Percentiles rank a stretch among this genome's conserved stretches.
phyloP scores from a whole-genome alignment of 441 rosid genomes.

The Populus hybrid region DNA sequence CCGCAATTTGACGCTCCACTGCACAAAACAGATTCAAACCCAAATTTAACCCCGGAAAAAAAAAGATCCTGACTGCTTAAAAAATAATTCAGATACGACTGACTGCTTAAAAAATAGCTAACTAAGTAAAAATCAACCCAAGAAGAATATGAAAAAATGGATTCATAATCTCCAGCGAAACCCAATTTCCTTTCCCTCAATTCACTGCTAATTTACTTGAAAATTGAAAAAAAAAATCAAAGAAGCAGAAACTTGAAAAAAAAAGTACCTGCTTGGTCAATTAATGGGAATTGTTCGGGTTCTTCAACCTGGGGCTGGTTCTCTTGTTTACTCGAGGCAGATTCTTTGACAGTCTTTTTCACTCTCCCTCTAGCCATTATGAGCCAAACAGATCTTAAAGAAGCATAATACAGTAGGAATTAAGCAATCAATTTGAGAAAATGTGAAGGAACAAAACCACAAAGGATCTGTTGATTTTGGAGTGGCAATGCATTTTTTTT shows the following conservation, averaged over 20 bases:
- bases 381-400: background rate
- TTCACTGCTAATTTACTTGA: background rate
- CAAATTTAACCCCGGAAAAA: background rate
- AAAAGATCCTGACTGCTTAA: background rate
- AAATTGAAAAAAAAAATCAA: background rate
- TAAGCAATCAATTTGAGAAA: background rate
- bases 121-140: background rate
- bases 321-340: conserved; percentile 12
- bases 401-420: background rate
- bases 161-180: background rate
- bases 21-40: background rate
- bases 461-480: background rate
- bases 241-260: background rate
- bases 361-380: conserved; percentile 52
- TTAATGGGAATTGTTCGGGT: conserved; percentile 1
- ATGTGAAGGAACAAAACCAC: no score
- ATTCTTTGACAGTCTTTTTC: conserved; percentile 32
- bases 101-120: background rate
- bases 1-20: conserved; percentile 56
- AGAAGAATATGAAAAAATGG: background rate
- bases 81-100: background rate
- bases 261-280: conserved; percentile 32
- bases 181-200: background rate
- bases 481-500: no score
- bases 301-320: conserved; percentile 21